Evolutionary conservation across 2,329 filamentous ascomycete genomes (phyloP).

Genomic region (Basipetospora chlamydospora): DNA sequence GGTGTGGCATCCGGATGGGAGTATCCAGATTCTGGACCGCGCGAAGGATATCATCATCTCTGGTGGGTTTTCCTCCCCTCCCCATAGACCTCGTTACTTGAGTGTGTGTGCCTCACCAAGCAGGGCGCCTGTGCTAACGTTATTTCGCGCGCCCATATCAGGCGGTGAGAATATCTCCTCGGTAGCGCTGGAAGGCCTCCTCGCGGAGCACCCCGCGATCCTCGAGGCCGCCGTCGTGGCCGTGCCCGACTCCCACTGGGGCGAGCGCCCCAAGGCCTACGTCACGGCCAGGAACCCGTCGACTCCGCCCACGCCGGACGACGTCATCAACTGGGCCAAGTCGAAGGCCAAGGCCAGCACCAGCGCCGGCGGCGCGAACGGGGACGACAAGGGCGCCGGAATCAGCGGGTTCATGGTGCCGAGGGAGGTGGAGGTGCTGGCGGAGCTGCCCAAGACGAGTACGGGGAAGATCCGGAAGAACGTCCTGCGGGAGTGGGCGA

Average conservation of each 20-base stretch:
- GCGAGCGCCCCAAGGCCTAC: slow-evolving; percentile 89
- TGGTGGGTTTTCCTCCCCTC: slow-evolving; percentile 32
- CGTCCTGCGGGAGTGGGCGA: slow-evolving; percentile 74
- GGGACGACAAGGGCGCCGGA: no score
- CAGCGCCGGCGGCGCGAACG: no score
- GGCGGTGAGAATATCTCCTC: slow-evolving; percentile 96
- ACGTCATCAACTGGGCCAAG: slow-evolving; percentile 78
- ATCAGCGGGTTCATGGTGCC: slow-evolving; percentile 89
- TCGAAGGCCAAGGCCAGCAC: slow-evolving; percentile 27
- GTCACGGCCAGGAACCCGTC: slow-evolving; percentile 57
- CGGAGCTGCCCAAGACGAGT: slow-evolving; percentile 86
- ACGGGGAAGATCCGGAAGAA: slow-evolving; percentile 98
- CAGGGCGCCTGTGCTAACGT: background rate
- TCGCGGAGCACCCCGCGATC: slow-evolving; percentile 75
- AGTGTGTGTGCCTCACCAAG: no score
- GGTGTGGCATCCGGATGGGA: slow-evolving; percentile 83
- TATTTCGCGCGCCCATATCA: no score
- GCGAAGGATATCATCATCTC: slow-evolving; percentile 98
- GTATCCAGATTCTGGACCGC: slow-evolving; percentile 81
- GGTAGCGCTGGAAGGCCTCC: slow-evolving; percentile 78
- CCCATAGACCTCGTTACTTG: no score
- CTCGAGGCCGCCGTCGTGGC: slow-evolving; percentile 87
- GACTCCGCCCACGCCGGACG: slow-evolving; percentile 24
- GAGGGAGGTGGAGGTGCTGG: slow-evolving; percentile 59
- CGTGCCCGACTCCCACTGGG: slow-evolving; percentile 81